Evolutionary conservation across 2,329 filamentous ascomycete species (phyloP).

Genomic region (Arthrobotrys entomopaga): DNA sequence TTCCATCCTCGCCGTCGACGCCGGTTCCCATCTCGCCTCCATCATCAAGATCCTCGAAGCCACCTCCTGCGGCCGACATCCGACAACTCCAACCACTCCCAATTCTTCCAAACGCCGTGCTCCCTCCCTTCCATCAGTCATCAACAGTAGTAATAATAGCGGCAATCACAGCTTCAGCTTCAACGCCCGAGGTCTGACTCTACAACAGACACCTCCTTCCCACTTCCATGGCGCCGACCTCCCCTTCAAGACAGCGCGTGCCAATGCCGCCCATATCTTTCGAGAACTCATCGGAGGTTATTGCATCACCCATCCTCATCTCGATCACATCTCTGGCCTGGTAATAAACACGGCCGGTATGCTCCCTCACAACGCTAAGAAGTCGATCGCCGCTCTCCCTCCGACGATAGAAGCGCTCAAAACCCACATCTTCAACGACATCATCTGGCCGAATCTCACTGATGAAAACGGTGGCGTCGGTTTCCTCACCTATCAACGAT

Average conservation of each 20-base stretch:
- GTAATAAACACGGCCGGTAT: conserved; percentile 92
- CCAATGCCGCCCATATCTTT: conserved; percentile 84
- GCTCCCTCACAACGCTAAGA: conserved; percentile 82
- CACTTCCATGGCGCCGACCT: conserved; percentile 75
- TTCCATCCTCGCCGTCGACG: conserved; percentile 91
- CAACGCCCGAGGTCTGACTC: too few relatives aligned
- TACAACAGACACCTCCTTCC: conserved; percentile 24
- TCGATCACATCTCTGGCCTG: conserved; percentile 91
- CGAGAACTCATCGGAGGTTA: conserved; percentile 84
- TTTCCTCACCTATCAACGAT: conserved; percentile 85
- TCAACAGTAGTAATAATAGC: conserved; percentile 21
- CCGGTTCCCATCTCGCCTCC: conserved; percentile 85
- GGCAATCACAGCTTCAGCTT: too few relatives aligned
- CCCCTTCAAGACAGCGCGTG: conserved; percentile 72
- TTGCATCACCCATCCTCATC: conserved; percentile 94
- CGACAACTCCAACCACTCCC: conserved; percentile 53
- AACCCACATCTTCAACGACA: conserved; percentile 93
- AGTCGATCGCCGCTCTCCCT: conserved; percentile 79
- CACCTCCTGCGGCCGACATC: conserved; percentile 63
- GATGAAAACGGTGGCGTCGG: conserved; percentile 96
- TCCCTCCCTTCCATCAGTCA: conserved; percentile 15
- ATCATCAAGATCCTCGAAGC: conserved; percentile 81
- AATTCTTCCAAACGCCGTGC: conserved; percentile 42
- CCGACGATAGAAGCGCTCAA: conserved; percentile 93
- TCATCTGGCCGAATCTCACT: conserved; percentile 96